Evolutionary conservation across 257 asterid genomes (phyloP).

Genomic region (Prunella vulgaris): DNA sequence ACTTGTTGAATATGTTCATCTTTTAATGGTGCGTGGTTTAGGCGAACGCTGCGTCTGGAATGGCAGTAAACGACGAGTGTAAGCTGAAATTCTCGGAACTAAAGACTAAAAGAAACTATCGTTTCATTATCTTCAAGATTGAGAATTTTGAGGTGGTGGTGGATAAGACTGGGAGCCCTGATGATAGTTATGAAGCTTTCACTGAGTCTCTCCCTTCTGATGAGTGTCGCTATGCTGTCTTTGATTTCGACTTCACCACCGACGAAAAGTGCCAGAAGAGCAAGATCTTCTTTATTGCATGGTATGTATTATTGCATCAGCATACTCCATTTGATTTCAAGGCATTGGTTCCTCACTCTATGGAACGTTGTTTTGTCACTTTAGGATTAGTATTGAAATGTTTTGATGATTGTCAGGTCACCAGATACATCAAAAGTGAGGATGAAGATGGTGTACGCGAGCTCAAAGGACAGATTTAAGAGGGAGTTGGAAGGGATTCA

Average conservation of each 20-base stretch:
- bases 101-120: conserved; percentile 67
- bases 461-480: conserved; percentile 88
- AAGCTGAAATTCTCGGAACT: conserved; percentile 72
- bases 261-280: conserved; percentile 79
- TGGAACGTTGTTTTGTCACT: no score
- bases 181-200: conserved; percentile 53
- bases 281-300: conserved; percentile 81
- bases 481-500: conserved; percentile 82
- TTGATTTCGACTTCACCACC: conserved; percentile 72
- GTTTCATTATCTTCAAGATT: conserved; percentile 62
- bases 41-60: conserved; percentile 84
- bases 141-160: conserved; percentile 61
- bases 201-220: conserved; percentile 49
- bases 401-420: conserved; percentile 41
- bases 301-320: conserved; percentile 29
- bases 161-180: conserved; percentile 67
- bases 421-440: conserved; percentile 74
- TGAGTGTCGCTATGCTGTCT: conserved; percentile 87
- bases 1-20: not conserved
- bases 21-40: not conserved
- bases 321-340: no score
- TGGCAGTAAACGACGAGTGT: conserved; percentile 67
- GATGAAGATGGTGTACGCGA: conserved; percentile 88
- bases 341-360: no score
- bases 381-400: not conserved